phyloP scores from a whole-genome alignment of 2,329 filamentous ascomycete genomes.

The Diaporthe nobilis region DNA sequence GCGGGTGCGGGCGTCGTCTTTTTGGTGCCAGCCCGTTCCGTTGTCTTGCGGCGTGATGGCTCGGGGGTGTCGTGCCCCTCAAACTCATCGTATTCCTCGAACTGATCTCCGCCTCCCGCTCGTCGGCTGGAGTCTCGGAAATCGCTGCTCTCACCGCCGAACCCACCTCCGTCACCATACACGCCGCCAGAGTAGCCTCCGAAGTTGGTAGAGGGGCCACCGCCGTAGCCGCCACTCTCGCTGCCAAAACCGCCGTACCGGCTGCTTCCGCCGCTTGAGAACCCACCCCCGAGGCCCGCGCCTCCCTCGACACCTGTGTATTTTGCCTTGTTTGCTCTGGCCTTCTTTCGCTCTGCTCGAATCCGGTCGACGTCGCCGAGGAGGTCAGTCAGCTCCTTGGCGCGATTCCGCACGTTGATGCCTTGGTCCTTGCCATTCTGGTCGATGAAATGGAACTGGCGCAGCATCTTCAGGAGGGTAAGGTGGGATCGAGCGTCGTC shows the following conservation, averaged over 20 bases:
- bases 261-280: conserved; percentile 60
- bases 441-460: conserved; percentile 98
- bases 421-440: conserved; percentile 98
- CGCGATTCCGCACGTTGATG: conserved; percentile 95
- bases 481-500: conserved; percentile 97
- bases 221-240: conserved; percentile 80
- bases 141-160: conserved; percentile 82
- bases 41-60: conserved; percentile 50
- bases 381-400: conserved; percentile 96
- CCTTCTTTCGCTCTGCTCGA: conserved; percentile 87
- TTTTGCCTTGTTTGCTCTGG: conserved; percentile 90
- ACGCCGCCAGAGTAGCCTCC: conserved; percentile 79
- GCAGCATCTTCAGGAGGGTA: conserved; percentile 96
- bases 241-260: conserved; percentile 94
- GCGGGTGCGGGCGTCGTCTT: conserved; percentile 64
- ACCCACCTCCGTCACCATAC: conserved; percentile 96
- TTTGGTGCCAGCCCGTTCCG: conserved; percentile 61
- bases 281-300: conserved; percentile 70
- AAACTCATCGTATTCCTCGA: conserved; percentile 97
- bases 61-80: conserved; percentile 77
- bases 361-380: conserved; percentile 93
- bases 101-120: conserved; percentile 69
- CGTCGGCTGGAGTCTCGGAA: conserved; percentile 76
- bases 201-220: conserved; percentile 61
- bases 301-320: conserved; percentile 96